phyloP scores from a whole-genome alignment of 2,329 filamentous ascomycete genomes.

The Pezizomycotina sp. region DNA sequence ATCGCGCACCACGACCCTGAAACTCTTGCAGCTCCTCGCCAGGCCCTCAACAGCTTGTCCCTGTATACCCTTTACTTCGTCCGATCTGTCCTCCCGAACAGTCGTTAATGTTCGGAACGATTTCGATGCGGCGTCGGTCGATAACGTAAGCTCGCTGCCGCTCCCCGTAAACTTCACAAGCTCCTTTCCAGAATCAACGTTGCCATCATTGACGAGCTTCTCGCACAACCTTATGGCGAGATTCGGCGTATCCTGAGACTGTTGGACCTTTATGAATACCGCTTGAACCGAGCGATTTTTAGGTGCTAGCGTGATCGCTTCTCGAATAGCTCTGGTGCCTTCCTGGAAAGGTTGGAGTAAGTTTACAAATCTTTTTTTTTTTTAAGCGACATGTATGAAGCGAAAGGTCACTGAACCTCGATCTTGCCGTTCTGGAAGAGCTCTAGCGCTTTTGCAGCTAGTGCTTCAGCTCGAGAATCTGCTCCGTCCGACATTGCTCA shows the following conservation, averaged over 20 bases:
- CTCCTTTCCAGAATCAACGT: constrained; percentile 17
- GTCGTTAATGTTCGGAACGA: too few species aligned
- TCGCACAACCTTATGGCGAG: constrained; percentile 20
- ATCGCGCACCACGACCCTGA: constrained; percentile 18
- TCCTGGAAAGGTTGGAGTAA: constrained; percentile 18
- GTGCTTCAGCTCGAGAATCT: constrained; percentile 12
- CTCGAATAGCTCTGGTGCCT: constrained; percentile 23
- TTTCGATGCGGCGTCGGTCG: too few species aligned
- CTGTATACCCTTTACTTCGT: constrained; percentile 14
- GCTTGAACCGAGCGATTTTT: constrained; percentile 22
- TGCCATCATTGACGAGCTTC: constrained; percentile 21
- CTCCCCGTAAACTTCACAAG: constrained; percentile 19
- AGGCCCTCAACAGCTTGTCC: constrained; percentile 12
- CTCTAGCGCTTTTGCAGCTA: constrained; percentile 23
- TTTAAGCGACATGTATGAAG: too few species aligned
- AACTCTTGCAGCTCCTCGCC: constrained; percentile 4
- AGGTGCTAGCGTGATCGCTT: constrained; percentile 24
- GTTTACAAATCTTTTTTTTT: not conserved
- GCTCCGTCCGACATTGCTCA: too few species aligned
- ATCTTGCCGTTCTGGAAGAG: constrained; percentile 20
- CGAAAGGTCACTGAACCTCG: constrained; percentile 18
- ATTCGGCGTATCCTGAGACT: constrained; percentile 20
- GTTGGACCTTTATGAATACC: constrained; percentile 23
- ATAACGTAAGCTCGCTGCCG: constrained; percentile 12
- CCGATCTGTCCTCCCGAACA: too few species aligned